Evolutionary conservation across 2,329 filamentous ascomycete species (phyloP), one percentile per base, ranked within the genome.

Genomic region (Trichoderma afroharzianum): DNA sequence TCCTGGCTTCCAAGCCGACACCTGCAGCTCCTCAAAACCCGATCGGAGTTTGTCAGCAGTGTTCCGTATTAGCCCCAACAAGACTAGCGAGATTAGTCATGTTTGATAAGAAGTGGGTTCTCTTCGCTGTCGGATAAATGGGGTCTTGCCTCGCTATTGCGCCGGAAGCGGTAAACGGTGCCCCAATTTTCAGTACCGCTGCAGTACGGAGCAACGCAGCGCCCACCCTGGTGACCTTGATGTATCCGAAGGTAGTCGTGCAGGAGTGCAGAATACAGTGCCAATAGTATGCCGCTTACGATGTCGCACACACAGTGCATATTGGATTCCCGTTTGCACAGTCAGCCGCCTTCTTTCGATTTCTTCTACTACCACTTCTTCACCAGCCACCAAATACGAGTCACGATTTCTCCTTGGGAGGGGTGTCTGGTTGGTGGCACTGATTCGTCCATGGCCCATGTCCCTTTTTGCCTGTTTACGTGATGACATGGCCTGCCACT

Each of bases 21-120:
- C 30, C 24, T 61, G 39, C 66, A 36, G 61, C 28, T 53, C 53
- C 21, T 33, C 55, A 28, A 39, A 32, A 26, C 57, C 11, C 24
- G 63, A 43, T n/a, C 39, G 39, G 39, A 26, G 70, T 71, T 71
- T 71, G 70, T 71, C 70, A 71, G 70, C 70, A 71, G 28, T 62
- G 66, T 53, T 32, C 15, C 53, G 32, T 15, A 36, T 39, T 71
- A 53, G 6, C 61, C 32, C 47, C 21, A 63, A 26, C 24, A 14
- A 21, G 68, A 4, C 21, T 71, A 47, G 68, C 15, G n/a, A 21
- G 26, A 58, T 71, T 71, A 71, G 68, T 71, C 68, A 71, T 36
- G 21, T 43, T 43, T 33, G 36, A 59, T 59, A 68, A 68, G 64
- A 55, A 68, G 57, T 33, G 57, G 57, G 4, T 30, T 36, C 61